Evolutionary conservation across 495 filamentous ascomycete species (phyloP).

Genomic region (Neohortaea acidophila): DNA sequence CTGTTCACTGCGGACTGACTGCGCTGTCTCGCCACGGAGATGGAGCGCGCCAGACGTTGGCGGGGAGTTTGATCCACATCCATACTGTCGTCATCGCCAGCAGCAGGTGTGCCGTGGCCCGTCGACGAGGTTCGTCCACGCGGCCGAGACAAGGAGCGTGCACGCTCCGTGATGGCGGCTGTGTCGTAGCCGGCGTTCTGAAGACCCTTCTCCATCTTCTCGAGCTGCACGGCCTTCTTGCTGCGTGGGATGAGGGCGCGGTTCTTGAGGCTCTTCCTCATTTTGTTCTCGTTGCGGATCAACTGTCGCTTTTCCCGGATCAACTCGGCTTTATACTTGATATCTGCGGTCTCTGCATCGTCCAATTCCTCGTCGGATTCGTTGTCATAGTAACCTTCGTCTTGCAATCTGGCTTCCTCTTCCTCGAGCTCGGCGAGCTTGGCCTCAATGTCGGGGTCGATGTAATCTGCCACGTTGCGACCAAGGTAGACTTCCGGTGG

Average conservation of each 20-base stretch:
- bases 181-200: constrained; percentile 76
- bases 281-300: constrained; percentile 79
- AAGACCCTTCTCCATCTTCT: constrained; percentile 69
- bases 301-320: constrained; percentile 83
- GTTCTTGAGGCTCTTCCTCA: constrained; percentile 93
- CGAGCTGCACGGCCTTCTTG: constrained; percentile 57
- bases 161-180: constrained; percentile 53
- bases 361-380: constrained; percentile 40
- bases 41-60: constrained; percentile 24
- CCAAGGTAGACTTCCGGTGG: constrained; percentile 86
- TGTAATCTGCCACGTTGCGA: constrained; percentile 90
- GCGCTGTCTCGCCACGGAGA: constrained; percentile 47
- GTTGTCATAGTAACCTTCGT: constrained; percentile 65
- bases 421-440: constrained; percentile 84
- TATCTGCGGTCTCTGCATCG: constrained; percentile 65
- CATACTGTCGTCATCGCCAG: constrained; percentile 56
- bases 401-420: constrained; percentile 82
- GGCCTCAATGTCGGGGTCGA: constrained; percentile 89
- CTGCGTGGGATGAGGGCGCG: constrained; percentile 73
- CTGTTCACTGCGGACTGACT: constrained; percentile 60
- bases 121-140: constrained; percentile 45
- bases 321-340: constrained; percentile 77
- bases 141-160: constrained; percentile 28
- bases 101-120: constrained; percentile 33
- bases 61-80: constrained; percentile 51